phyloP scores from a whole-genome alignment of 78 protist genomes.

The Dictyostelium capitatum region DNA sequence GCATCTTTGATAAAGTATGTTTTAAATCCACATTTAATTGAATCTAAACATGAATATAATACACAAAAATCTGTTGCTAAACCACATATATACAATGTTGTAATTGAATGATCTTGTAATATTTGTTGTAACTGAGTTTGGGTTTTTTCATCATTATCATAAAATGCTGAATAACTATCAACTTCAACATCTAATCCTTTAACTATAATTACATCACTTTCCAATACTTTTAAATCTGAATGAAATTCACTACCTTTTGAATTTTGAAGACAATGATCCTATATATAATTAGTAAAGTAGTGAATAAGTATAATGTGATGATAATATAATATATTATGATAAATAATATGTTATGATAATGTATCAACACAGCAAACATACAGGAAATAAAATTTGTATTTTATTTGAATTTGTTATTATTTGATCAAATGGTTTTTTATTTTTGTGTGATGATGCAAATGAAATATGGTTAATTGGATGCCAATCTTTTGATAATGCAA shows the following conservation, averaged over 20 bases:
- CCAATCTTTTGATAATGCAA: slow-evolving; percentile 83
- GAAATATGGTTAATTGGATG: slow-evolving; percentile 88
- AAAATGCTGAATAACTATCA: slow-evolving; percentile 88
- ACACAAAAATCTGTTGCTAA: slow-evolving; percentile 88
- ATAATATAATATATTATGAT: too few relatives aligned
- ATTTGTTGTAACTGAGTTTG: slow-evolving; percentile 68
- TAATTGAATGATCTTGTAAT: slow-evolving; percentile 36
- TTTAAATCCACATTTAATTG: slow-evolving; percentile 48
- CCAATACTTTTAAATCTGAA: background rate
- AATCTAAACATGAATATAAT: slow-evolving; percentile 62
- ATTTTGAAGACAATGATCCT: slow-evolving; percentile 87
- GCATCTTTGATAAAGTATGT: slow-evolving; percentile 69
- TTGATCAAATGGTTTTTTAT: slow-evolving; percentile 22
- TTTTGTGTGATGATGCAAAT: slow-evolving; percentile 77
- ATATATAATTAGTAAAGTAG: background rate
- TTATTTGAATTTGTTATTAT: slow-evolving; percentile 13
- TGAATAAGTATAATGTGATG: too few relatives aligned
- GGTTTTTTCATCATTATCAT: slow-evolving; percentile 40
- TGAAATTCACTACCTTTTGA: slow-evolving; percentile 79
- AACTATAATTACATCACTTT: slow-evolving; percentile 12
- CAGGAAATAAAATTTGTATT: slow-evolving; percentile 86
- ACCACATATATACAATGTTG: slow-evolving; percentile 75
- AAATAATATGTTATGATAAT: too few relatives aligned
- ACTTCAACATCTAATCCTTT: slow-evolving; percentile 75
- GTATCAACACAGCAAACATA: background rate